A percentile compares a stretch with the other conserved stretches of the same genome.
Conservation (phyloP, 2,329 filamentous ascomycete genomes). For the Trichoderma citrinoviride region DNA sequence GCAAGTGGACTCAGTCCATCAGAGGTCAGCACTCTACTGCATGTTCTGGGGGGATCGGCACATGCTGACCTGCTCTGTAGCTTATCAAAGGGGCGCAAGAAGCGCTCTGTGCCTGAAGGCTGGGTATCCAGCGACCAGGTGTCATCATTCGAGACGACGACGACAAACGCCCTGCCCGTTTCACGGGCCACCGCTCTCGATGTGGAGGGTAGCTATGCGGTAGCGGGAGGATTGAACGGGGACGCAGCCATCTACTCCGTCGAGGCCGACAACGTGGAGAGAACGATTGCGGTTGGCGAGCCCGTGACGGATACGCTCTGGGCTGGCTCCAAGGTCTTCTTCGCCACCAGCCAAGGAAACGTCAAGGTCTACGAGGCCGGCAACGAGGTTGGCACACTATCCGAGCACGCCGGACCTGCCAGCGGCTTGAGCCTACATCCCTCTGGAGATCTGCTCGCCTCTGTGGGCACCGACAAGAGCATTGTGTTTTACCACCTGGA, state of each 20-base stretch:
- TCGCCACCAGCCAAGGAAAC: conserved; percentile 71
- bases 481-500: conserved; percentile 84
- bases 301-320: conserved; percentile 65
- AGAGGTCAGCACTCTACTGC: conserved; percentile 52
- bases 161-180: conserved; percentile 48
- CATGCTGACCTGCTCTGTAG: conserved; percentile 43
- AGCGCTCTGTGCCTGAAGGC: conserved; percentile 77
- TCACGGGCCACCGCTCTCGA: conserved; percentile 50
- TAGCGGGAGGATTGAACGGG: conserved; percentile 73
- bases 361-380: conserved; percentile 79
- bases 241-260: conserved; percentile 73
- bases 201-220: conserved; percentile 60
- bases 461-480: conserved; percentile 87
- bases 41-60: conserved; percentile 4
- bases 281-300: conserved; percentile 63
- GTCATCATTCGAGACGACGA: conserved; percentile 44
- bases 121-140: conserved; percentile 80
- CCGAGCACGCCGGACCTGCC: conserved; percentile 78
- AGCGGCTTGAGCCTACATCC: conserved; percentile 80
- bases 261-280: conserved; percentile 63
- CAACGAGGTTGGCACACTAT: conserved; percentile 64
- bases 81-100: conserved; percentile 83
- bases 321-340: conserved; percentile 65
- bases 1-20: conserved; percentile 76
- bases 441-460: conserved; percentile 77